Percentiles rank a stretch among this genome's conserved stretches.
These are phyloP conservation scores for Fusarium cyanostomum DNA, from an alignment of 2,329 filamentous ascomycete species.

Conservation along the genomic window DNA sequence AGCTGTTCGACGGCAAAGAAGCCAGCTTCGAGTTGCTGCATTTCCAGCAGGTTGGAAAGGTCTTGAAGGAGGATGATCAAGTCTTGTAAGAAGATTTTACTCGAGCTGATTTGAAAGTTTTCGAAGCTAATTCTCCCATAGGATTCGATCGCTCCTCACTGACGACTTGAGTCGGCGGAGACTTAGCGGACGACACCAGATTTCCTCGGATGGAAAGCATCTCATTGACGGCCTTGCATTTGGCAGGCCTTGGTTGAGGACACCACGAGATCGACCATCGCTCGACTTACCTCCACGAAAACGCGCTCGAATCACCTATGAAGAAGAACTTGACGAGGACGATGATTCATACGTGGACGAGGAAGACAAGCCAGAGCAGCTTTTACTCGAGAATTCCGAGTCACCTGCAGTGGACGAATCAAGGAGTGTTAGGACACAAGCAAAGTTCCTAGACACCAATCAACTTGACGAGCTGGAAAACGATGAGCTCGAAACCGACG, in stretches of 20 bases:
- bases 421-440: slow-evolving; percentile 31
- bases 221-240: slow-evolving; percentile 88
- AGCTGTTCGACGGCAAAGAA: slow-evolving; percentile 67
- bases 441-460: slow-evolving; percentile 37
- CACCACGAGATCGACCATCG: slow-evolving; percentile 68
- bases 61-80: slow-evolving; percentile 85
- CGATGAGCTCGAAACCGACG: slow-evolving; percentile 24
- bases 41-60: slow-evolving; percentile 74
- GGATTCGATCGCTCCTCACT: slow-evolving; percentile 80
- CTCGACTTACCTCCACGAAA: slow-evolving; percentile 80
- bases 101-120: not conserved
- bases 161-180: slow-evolving; percentile 78
- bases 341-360: slow-evolving; percentile 49
- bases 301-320: slow-evolving; percentile 61
- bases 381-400: slow-evolving; percentile 48
- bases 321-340: slow-evolving; percentile 53
- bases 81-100: slow-evolving; percentile 68
- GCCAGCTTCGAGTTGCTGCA: slow-evolving; percentile 86
- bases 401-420: slow-evolving; percentile 14
- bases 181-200: slow-evolving; percentile 82
- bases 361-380: slow-evolving; percentile 39
- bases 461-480: slow-evolving; percentile 19
- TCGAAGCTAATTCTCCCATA: slow-evolving; percentile 47
- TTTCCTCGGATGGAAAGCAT: slow-evolving; percentile 79
- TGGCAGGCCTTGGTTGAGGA: slow-evolving; percentile 74